Percentiles rank a stretch among this genome's conserved stretches.
Conservation (phyloP, 2,329 filamentous ascomycete genomes). For the Aspergillus quadricinctus region DNA sequence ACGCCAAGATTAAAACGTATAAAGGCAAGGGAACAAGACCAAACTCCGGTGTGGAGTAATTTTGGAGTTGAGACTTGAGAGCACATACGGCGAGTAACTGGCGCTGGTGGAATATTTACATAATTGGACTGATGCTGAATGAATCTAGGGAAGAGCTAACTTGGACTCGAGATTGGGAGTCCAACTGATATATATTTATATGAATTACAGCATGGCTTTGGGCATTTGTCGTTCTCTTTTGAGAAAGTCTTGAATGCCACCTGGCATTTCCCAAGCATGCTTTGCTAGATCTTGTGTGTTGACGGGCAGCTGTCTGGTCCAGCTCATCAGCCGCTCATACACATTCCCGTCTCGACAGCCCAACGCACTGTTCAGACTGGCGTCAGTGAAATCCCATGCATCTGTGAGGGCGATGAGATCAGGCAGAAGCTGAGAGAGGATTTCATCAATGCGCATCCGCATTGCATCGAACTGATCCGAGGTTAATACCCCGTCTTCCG, state of each 20-base stretch:
- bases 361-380: slow-evolving; percentile 3
- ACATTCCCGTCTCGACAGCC: slow-evolving; percentile 5
- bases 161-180: too few species aligned
- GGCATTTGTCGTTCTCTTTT: not conserved
- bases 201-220: too few species aligned
- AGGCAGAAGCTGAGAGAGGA: not conserved
- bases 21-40: not conserved
- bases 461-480: not conserved
- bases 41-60: not conserved
- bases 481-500: not conserved
- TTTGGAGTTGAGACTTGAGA: too few species aligned
- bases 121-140: not conserved
- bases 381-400: slow-evolving; percentile 7
- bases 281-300: not conserved
- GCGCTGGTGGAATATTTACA: not conserved
- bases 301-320: slow-evolving; percentile 2
- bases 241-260: not conserved
- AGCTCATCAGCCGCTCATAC: slow-evolving; percentile 4
- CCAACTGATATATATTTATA: too few species aligned
- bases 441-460: not conserved
- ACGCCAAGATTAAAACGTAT: not conserved
- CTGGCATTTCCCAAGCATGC: not conserved
- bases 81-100: too few species aligned
- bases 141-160: too few species aligned
- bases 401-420: slow-evolving; percentile 3